Evolutionary conservation across 2,329 filamentous ascomycete species (phyloP).

Genomic region (Monilinia aucupariae): DNA sequence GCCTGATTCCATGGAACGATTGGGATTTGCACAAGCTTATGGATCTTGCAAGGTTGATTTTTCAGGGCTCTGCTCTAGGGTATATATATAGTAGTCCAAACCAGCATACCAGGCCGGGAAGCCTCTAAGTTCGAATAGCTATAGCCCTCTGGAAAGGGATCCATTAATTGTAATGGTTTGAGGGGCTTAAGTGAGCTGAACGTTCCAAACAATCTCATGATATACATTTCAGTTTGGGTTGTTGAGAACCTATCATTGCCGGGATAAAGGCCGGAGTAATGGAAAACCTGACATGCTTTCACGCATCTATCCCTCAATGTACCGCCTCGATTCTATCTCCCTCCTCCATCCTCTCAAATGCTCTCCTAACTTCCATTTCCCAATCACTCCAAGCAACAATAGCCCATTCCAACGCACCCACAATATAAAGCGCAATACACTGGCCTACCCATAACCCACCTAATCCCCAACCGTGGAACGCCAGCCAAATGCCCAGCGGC

Average conservation of each 20-base stretch:
- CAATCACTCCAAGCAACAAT: constrained; percentile 75
- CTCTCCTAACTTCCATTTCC: constrained; percentile 66
- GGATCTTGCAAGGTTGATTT: constrained; percentile 14
- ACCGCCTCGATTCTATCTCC: constrained; percentile 29
- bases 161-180: neutral
- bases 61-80: neutral
- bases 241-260: neutral
- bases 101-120: neutral
- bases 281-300: neutral
- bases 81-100: neutral
- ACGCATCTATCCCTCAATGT: neutral
- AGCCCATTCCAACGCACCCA: constrained; percentile 71
- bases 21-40: neutral
- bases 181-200: neutral
- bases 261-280: too few species aligned
- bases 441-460: constrained; percentile 78
- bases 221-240: neutral
- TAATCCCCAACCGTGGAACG: constrained; percentile 81
- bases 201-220: neutral
- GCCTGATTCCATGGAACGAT: neutral
- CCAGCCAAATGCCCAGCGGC: constrained; percentile 76
- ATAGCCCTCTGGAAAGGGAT: neutral
- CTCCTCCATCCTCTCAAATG: constrained; percentile 64
- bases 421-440: constrained; percentile 73
- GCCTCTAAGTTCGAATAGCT: neutral